Evolutionary conservation across 139 green algal species (phyloP).

Genomic region (Closterium sp.): DNA sequence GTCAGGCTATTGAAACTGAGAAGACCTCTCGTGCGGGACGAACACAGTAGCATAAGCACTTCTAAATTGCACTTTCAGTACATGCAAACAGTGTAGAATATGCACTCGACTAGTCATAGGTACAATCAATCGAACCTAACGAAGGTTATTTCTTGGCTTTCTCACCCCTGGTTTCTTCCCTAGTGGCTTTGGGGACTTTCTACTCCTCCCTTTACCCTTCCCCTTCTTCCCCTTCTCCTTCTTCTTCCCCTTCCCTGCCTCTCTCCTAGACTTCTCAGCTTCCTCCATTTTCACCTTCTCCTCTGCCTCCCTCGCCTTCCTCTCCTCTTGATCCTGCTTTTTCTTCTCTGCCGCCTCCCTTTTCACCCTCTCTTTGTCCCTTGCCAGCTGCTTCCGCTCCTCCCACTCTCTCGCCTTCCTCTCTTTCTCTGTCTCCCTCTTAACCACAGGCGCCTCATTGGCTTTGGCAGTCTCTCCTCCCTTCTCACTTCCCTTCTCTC

Average conservation of each 20-base stretch:
- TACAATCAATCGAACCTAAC: not conserved
- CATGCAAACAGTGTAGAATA: too few relatives aligned
- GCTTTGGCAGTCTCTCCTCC: not conserved
- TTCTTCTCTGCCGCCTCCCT: not conserved
- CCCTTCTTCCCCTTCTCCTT: not conserved
- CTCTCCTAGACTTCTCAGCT: not conserved
- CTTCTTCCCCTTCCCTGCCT: not conserved
- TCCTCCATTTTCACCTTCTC: not conserved
- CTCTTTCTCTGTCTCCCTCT: not conserved
- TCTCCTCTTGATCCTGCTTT: not conserved
- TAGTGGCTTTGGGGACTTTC: not conserved
- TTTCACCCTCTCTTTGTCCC: not conserved
- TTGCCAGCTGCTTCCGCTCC: not conserved
- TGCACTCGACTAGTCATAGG: too few relatives aligned
- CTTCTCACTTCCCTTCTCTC: not conserved
- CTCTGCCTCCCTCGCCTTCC: not conserved
- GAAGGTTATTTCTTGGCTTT: not conserved
- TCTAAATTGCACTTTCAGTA: too few relatives aligned
- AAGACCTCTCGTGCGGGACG: too few relatives aligned
- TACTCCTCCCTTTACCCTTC: not conserved
- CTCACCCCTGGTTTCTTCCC: not conserved
- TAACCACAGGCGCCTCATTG: not conserved
- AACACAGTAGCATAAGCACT: too few relatives aligned
- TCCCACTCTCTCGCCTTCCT: not conserved
- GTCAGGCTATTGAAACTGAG: too few relatives aligned